phyloP scores from a whole-genome alignment of 805 yeast species.

The Monosporozyma unispora region DNA sequence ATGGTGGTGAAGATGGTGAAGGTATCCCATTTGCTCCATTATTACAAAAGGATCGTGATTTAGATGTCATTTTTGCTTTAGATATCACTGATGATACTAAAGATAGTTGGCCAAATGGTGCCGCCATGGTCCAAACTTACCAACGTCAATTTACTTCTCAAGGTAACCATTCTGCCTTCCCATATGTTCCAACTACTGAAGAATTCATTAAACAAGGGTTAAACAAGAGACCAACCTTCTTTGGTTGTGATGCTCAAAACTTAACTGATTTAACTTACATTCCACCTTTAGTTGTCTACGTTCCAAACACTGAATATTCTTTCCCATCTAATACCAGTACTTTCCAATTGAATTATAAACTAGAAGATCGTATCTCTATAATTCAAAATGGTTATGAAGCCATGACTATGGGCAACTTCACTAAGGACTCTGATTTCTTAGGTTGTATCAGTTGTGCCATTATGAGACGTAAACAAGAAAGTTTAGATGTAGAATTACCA shows the following conservation, averaged over 20 bases:
- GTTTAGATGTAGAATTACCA: slow-evolving; percentile 47
- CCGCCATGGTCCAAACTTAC: slow-evolving; percentile 47
- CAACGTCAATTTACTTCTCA: slow-evolving; percentile 47
- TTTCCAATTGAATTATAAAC: slow-evolving; percentile 51
- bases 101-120: slow-evolving; percentile 57
- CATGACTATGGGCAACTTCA: slow-evolving; percentile 54
- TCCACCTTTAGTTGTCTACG: slow-evolving; percentile 72
- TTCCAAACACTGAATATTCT: slow-evolving; percentile 63
- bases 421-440: slow-evolving; percentile 60
- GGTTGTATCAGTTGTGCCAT: slow-evolving; percentile 79
- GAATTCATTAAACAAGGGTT: slow-evolving; percentile 53
- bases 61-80: slow-evolving; percentile 56
- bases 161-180: slow-evolving; percentile 58
- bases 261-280: slow-evolving; percentile 45
- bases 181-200: slow-evolving; percentile 64
- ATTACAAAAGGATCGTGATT: slow-evolving; percentile 46
- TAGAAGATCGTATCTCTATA: slow-evolving; percentile 48
- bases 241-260: slow-evolving; percentile 69
- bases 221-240: slow-evolving; percentile 67
- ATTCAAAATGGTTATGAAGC: slow-evolving; percentile 69
- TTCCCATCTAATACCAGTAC: slow-evolving; percentile 64
- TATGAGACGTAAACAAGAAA: slow-evolving; percentile 67
- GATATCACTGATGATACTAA: slow-evolving; percentile 60
- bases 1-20: slow-evolving; percentile 65
- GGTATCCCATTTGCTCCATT: slow-evolving; percentile 56